A percentile compares a stretch with the other conserved stretches of the same genome.
These are phyloP conservation scores for Pistacia integerrima DNA, from an alignment of 345 rosid species.

Conservation along the genomic window DNA sequence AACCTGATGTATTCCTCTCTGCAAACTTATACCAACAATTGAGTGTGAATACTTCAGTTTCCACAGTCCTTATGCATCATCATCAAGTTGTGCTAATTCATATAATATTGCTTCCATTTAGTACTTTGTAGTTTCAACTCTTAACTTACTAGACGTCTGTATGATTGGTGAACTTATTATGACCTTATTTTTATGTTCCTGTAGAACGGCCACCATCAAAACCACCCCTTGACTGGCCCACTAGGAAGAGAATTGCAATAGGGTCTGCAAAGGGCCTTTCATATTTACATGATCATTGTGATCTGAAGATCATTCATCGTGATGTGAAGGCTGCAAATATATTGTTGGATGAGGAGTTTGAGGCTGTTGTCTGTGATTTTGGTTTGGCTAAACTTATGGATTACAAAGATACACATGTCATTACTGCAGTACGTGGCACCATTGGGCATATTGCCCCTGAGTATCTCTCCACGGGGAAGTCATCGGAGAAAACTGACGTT, in stretches of 20 bases:
- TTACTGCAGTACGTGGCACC: no score
- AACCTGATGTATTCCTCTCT: not conserved
- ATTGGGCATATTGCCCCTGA: no score
- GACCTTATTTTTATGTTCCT: slow-evolving; percentile 1
- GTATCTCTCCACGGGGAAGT: no score
- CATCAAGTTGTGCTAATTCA: no score
- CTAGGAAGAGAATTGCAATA: not conserved
- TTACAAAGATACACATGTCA: no score
- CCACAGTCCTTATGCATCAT: not conserved
- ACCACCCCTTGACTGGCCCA: slow-evolving; percentile 23
- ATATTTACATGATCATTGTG: no score
- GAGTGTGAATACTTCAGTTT: not conserved
- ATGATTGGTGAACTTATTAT: not conserved
- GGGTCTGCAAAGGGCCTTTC: slow-evolving; percentile 14
- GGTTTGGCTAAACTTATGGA: no score
- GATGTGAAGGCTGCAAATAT: no score
- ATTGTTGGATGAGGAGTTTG: no score
- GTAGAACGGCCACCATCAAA: slow-evolving; percentile 19
- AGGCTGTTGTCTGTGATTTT: no score
- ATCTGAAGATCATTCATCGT: no score
- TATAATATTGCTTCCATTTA: not conserved
- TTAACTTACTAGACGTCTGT: not conserved
- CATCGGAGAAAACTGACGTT: no score
- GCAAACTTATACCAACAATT: not conserved
- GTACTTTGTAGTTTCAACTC: not conserved